Percentiles rank a stretch among this genome's conserved stretches.
These are phyloP conservation scores for Phytopythium boreale DNA, from an alignment of 352 stramenopile genomes.

Conservation along the genomic window DNA sequence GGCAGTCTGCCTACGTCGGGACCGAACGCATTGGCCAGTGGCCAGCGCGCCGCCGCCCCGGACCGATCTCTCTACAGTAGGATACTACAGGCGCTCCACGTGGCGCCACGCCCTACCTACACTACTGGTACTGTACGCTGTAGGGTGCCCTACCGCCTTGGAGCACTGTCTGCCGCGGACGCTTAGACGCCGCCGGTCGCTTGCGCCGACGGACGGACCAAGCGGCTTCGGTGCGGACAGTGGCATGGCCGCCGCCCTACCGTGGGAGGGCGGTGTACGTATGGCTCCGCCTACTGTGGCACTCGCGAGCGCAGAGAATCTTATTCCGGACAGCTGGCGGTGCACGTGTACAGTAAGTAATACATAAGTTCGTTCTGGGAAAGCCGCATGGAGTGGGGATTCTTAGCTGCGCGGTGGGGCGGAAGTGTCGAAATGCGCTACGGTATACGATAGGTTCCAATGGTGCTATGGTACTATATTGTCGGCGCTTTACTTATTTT, in stretches of 20 bases:
- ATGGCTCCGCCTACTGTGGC: neutral
- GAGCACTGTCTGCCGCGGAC: neutral
- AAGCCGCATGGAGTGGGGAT: too few species aligned
- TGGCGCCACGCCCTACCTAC: too few species aligned
- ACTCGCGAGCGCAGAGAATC: neutral
- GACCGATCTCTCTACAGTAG: slow-evolving; percentile 3
- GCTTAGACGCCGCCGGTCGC: neutral
- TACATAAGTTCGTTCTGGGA: too few species aligned
- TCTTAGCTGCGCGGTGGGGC: too few species aligned
- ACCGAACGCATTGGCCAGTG: neutral
- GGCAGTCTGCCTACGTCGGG: too few species aligned
- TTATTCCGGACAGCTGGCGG: neutral
- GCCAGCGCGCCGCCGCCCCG: neutral
- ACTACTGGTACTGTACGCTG: too few species aligned
- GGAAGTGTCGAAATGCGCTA: neutral
- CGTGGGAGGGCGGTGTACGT: too few species aligned
- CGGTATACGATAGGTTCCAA: too few species aligned
- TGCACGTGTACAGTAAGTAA: too few species aligned
- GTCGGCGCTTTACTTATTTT: slow-evolving; percentile 6
- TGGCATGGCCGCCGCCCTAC: neutral
- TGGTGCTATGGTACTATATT: slow-evolving; percentile 5
- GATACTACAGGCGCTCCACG: too few species aligned
- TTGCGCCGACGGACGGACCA: neutral
- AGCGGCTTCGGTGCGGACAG: neutral
- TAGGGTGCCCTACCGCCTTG: too few species aligned